Base-by-base conservation (phyloP, 2,329 filamentous ascomycete species). In the Plectosphaerella sp. region DNA sequence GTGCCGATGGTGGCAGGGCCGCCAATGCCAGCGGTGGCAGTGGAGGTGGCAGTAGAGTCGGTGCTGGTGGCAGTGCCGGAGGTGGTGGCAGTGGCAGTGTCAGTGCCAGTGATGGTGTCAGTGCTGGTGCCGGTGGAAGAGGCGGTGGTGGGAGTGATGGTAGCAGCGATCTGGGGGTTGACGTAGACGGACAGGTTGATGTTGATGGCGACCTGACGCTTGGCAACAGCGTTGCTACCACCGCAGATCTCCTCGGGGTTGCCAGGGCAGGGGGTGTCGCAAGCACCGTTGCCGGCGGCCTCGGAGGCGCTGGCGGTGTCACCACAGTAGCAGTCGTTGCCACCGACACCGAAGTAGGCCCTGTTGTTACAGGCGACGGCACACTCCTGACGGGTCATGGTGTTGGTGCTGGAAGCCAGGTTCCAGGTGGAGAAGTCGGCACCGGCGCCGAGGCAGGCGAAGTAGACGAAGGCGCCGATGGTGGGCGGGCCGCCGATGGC, bases 301-400 rank as follows among this genome's bases (percentile, higher is more conserved):
- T 68, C 65, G 4, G 62, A 61, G 22, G 18, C n/a, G 47, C 22
- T 72, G n/a, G 78, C 63, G 2, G 50, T 53, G 11, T 71, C 63
- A 33, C 74, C 73, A 52, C 77, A 80, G 62, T 74, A 77, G 59
- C 76, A 79, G 20, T 63, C 63, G 11, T 22, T 20, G 47, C 36
- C 47, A 16, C 16, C 37, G 35, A 24, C 37, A 18, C n/a, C 56
- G 4, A 48, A 48, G 52, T 47, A 57, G 43, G 37, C 39, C 45
- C 48, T 50, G 8, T 36, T 53, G 48, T 51, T 54, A 8, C 54
- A 22, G 22, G 22, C 22, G 22, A 22, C 22, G 22, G 22, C 22
- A 22, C 22, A 22, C 22, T 3, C 22, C 22, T 22, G 3, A 22
- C 22, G 22, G 7, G 15, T 37, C 11, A 37, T 37, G 4, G 3